A percentile compares a stretch with the other conserved stretches of the same genome.
Conservation (phyloP, 169 alveolate genomes). For the Hammondia hammondi region DNA sequence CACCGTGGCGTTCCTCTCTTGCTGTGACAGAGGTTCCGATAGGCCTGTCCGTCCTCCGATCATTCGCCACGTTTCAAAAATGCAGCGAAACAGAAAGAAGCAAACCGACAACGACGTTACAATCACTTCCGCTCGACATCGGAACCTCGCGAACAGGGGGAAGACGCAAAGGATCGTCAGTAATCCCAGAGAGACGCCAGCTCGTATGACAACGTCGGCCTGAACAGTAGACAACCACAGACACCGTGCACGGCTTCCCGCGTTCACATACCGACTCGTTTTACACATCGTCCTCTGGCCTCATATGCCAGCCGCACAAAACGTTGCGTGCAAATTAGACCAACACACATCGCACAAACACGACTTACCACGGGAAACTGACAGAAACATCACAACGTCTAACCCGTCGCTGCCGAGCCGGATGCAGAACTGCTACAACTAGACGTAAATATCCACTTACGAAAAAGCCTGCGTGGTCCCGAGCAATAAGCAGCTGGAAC, state of each 20-base stretch:
- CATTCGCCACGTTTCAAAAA: conserved; percentile 3
- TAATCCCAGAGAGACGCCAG: not conserved
- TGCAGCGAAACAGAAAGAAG: not conserved
- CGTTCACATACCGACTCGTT: no score
- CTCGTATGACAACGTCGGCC: not conserved
- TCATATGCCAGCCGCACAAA: no score
- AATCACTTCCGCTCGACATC: not conserved
- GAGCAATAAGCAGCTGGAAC: not conserved
- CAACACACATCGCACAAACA: no score
- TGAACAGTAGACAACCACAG: not conserved
- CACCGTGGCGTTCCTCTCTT: not conserved
- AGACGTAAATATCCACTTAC: not conserved
- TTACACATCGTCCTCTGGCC: no score
- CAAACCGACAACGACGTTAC: not conserved
- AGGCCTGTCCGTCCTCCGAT: not conserved
- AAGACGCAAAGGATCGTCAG: not conserved
- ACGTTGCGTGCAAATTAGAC: no score
- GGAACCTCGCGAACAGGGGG: conserved; percentile 12
- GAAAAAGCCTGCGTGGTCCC: not conserved
- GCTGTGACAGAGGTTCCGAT: not conserved
- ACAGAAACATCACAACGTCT: no score
- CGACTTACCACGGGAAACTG: no score
- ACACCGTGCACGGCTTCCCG: no score
- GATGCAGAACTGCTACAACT: no score
- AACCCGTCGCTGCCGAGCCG: no score